A percentile compares a stretch with the other conserved stretches of the same genome.
Conservation (phyloP, 768 basidiomycete genomes). For the Thelephora ganbajun region DNA sequence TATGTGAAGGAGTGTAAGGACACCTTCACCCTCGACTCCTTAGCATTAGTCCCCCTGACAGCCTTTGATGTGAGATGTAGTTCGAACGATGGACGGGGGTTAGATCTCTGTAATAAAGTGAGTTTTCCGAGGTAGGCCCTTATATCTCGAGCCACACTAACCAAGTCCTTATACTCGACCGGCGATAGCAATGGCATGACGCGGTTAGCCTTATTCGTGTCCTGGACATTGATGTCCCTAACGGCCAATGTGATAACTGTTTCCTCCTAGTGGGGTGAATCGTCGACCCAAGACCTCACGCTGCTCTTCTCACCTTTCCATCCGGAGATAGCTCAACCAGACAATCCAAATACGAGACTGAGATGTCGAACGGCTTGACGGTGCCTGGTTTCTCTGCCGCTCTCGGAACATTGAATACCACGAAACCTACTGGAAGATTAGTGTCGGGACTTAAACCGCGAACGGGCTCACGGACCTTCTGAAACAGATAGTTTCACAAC, state of each 20-base stretch:
- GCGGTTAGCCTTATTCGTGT: constrained; percentile 24
- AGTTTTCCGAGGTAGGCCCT: too few relatives aligned
- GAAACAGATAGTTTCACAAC: constrained; percentile 35
- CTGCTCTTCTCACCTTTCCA: constrained; percentile 39
- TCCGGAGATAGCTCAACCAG: constrained; percentile 56
- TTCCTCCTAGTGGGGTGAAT: constrained; percentile 39
- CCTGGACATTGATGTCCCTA: constrained; percentile 44
- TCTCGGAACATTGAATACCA: constrained; percentile 39
- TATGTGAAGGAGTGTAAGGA: constrained; percentile 51
- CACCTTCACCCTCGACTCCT: constrained; percentile 64
- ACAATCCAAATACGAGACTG: constrained; percentile 46
- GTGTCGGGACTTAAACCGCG: neutral
- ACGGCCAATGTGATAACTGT: constrained; percentile 49
- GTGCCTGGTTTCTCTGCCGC: constrained; percentile 13
- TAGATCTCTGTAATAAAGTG: constrained; percentile 9
- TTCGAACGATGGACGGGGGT: constrained; percentile 39
- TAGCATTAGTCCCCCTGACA: constrained; percentile 46
- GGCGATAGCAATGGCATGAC: too few relatives aligned
- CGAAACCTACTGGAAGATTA: constrained; percentile 15
- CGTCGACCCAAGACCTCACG: neutral
- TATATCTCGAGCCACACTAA: too few relatives aligned
- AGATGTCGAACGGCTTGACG: constrained; percentile 36
- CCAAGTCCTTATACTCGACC: too few relatives aligned
- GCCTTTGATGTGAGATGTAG: constrained; percentile 53
- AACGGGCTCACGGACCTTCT: constrained; percentile 15